Evolutionary conservation across 2,329 filamentous ascomycete species (phyloP).

Genomic region (Fusarium sp.): DNA sequence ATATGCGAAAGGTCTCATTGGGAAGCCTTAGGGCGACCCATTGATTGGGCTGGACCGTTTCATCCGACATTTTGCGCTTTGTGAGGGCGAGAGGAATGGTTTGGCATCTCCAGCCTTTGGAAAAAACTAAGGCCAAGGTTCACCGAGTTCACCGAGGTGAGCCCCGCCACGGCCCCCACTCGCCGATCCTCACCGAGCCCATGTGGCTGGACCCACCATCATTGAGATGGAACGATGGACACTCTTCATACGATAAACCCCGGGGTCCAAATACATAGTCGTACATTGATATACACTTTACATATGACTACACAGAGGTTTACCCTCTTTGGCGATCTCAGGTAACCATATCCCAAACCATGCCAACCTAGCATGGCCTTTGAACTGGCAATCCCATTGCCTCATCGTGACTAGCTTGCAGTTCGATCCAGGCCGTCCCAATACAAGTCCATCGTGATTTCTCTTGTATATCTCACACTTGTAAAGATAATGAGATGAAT

Average conservation of each 20-base stretch:
- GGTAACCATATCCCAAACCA: too few relatives aligned
- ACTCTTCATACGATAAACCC: not conserved
- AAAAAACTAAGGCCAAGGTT: slow-evolving; percentile 41
- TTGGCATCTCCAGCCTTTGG: slow-evolving; percentile 20
- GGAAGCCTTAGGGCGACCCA: slow-evolving; percentile 71
- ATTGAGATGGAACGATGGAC: not conserved
- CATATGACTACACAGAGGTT: too few relatives aligned
- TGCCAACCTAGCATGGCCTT: too few relatives aligned
- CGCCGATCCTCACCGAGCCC: slow-evolving; percentile 17
- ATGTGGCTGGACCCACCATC: not conserved
- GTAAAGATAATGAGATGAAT: not conserved
- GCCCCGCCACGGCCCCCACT: slow-evolving; percentile 42
- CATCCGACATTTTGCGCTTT: slow-evolving; percentile 44
- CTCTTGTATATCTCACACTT: not conserved
- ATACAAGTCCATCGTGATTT: not conserved
- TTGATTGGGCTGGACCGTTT: slow-evolving; percentile 61
- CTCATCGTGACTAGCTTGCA: not conserved
- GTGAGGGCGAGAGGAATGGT: slow-evolving; percentile 13
- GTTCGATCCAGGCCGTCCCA: not conserved
- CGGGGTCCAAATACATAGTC: not conserved
- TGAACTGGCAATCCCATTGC: not conserved
- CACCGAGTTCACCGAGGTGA: slow-evolving; percentile 46
- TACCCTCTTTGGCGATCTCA: too few relatives aligned
- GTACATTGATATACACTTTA: not conserved
- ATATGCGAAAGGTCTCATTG: slow-evolving; percentile 65